Evolutionary conservation across 2,329 filamentous ascomycete species (phyloP).

Genomic region (Plectosphaerella cucumerina): DNA sequence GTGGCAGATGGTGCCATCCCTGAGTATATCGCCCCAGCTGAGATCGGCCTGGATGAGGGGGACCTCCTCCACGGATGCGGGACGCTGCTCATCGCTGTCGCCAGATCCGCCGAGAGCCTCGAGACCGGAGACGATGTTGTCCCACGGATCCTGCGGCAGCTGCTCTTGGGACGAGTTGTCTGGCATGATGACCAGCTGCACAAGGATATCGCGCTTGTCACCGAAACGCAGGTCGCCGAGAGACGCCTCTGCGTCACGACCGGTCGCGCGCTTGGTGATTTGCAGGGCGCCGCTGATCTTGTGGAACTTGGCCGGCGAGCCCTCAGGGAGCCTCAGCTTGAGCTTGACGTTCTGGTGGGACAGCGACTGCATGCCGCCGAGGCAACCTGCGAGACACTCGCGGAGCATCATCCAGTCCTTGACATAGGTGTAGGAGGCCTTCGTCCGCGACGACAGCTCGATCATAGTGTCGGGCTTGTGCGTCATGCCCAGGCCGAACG

Average conservation of each 20-base stretch:
- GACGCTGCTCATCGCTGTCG: slow-evolving; percentile 80
- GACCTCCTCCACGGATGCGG: slow-evolving; percentile 86
- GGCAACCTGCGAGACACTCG: slow-evolving; percentile 88
- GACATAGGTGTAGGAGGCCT: slow-evolving; percentile 95
- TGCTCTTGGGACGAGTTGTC: slow-evolving; percentile 80
- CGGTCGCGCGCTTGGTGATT: slow-evolving; percentile 92
- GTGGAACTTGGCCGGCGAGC: slow-evolving; percentile 95
- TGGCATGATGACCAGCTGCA: slow-evolving; percentile 87
- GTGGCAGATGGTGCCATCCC: slow-evolving; percentile 81
- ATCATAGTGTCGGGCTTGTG: slow-evolving; percentile 99
- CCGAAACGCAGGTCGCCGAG: slow-evolving; percentile 91
- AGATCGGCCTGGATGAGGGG: slow-evolving; percentile 94
- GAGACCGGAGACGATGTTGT: slow-evolving; percentile 90
- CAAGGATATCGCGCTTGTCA: slow-evolving; percentile 88
- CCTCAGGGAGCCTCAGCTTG: slow-evolving; percentile 89
- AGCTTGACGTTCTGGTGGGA: slow-evolving; percentile 99
- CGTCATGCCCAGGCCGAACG: slow-evolving; percentile 91
- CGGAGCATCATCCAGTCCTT: slow-evolving; percentile 99
- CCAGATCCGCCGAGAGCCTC: slow-evolving; percentile 87
- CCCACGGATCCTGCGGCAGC: slow-evolving; percentile 91
- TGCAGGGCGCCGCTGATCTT: slow-evolving; percentile 97
- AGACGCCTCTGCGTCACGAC: slow-evolving; percentile 87
- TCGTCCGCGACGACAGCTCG: slow-evolving; percentile 89
- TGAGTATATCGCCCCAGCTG: slow-evolving; percentile 86
- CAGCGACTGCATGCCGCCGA: slow-evolving; percentile 85